Percentiles rank a stretch among this genome's conserved stretches.
phyloP scores from a whole-genome alignment of 2,329 filamentous ascomycete species.

The Neonectria hederae region DNA sequence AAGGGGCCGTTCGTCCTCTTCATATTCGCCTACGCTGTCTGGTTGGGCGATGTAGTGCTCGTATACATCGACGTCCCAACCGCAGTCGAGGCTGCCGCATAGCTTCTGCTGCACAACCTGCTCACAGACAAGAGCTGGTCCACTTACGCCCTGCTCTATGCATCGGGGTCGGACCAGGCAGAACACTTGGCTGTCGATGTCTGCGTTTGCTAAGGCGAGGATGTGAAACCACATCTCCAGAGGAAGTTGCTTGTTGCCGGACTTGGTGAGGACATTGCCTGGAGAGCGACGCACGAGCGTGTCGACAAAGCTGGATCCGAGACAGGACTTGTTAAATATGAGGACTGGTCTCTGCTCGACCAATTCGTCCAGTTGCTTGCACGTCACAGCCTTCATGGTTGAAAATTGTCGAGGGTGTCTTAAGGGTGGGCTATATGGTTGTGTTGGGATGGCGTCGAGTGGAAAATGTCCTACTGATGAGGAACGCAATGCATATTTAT shows the following conservation, averaged over 20 bases:
- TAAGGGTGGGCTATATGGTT: background rate
- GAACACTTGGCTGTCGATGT: background rate
- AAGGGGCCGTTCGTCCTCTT: background rate
- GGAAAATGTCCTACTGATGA: background rate
- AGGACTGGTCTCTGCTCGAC: background rate
- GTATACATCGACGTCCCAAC: background rate
- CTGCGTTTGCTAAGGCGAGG: background rate
- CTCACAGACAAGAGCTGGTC: background rate
- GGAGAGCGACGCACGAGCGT: background rate
- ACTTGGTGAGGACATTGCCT: background rate
- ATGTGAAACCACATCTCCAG: background rate
- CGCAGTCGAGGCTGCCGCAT: background rate
- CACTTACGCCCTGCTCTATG: background rate
- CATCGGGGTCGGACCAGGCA: background rate
- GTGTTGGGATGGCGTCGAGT: background rate
- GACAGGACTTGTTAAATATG: background rate
- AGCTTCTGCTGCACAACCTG: background rate
- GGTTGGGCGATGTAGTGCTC: background rate
- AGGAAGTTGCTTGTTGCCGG: background rate
- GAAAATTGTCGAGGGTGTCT: background rate
- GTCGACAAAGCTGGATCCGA: background rate
- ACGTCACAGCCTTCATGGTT: background rate
- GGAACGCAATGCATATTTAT: background rate
- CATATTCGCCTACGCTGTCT: background rate
- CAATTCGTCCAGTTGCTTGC: background rate